These are phyloP conservation scores for Penicillium canescens DNA, from an alignment of 495 filamentous ascomycete genomes.

Conservation along the genomic window DNA sequence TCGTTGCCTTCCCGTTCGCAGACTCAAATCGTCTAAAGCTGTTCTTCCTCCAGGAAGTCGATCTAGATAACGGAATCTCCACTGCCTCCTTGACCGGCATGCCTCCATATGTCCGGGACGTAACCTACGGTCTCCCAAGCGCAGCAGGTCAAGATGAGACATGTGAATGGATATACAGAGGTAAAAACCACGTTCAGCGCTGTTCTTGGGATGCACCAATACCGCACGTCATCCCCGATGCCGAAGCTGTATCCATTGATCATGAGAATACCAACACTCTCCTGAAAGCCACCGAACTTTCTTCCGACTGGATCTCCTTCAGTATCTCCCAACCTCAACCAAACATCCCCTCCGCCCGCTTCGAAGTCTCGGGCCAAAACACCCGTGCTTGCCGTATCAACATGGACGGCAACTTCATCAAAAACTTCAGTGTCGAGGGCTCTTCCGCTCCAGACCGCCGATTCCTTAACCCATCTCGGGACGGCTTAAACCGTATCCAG, in stretches of 20 bases:
- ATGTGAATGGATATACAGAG: conserved; percentile 39
- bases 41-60: conserved; percentile 80
- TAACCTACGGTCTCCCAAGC: conserved; percentile 69
- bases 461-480: conserved; percentile 55
- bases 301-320: conserved; percentile 62
- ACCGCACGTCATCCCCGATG: conserved; percentile 51
- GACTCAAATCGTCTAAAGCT: conserved; percentile 75
- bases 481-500: conserved; percentile 56
- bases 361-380: conserved; percentile 63
- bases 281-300: conserved; percentile 23
- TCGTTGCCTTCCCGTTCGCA: conserved; percentile 87
- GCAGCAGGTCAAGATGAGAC: conserved; percentile 59
- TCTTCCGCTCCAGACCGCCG: conserved; percentile 48
- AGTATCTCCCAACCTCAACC: conserved; percentile 50
- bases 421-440: conserved; percentile 59
- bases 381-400: conserved; percentile 63
- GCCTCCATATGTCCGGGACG: conserved; percentile 66
- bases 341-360: conserved; percentile 39
- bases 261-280: background rate
- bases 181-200: conserved; percentile 28
- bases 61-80: conserved; percentile 72
- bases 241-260: conserved; percentile 21
- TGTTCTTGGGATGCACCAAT: conserved; percentile 72
- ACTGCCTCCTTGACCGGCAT: conserved; percentile 69
- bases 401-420: conserved; percentile 51